Evolutionary conservation across 2,329 filamentous ascomycete species (phyloP).

Genomic region (Orbilia brochopaga): DNA sequence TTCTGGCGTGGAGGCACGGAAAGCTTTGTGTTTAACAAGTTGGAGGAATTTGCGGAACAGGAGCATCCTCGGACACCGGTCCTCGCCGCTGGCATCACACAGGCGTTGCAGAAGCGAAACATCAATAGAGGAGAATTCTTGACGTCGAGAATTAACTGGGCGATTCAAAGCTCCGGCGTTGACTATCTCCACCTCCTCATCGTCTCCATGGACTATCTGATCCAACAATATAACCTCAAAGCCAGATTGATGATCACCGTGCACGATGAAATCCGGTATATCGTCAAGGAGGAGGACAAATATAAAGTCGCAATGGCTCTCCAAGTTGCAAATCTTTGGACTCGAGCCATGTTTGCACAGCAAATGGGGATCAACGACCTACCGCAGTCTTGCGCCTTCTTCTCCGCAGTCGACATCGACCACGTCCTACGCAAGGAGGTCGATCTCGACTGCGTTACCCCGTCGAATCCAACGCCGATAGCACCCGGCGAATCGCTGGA

Average conservation of each 20-base stretch:
- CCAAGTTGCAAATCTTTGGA: slow-evolving; percentile 95
- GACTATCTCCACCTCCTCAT: slow-evolving; percentile 96
- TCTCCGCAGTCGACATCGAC: slow-evolving; percentile 93
- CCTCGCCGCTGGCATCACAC: slow-evolving; percentile 91
- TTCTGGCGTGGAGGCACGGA: slow-evolving; percentile 98
- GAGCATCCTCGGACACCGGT: slow-evolving; percentile 89
- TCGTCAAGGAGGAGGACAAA: slow-evolving; percentile 82
- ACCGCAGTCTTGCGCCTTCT: slow-evolving; percentile 92
- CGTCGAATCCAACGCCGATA: slow-evolving; percentile 79
- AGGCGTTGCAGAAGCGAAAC: slow-evolving; percentile 86
- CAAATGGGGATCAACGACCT: slow-evolving; percentile 96
- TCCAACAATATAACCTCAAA: slow-evolving; percentile 79
- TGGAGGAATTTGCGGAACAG: slow-evolving; percentile 97
- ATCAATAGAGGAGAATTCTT: slow-evolving; percentile 90
- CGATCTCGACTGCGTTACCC: slow-evolving; percentile 95
- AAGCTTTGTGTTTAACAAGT: slow-evolving; percentile 96
- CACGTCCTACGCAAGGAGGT: slow-evolving; percentile 97
- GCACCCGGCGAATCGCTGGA: slow-evolving; percentile 85
- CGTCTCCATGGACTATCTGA: slow-evolving; percentile 91
- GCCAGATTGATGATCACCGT: slow-evolving; percentile 91
- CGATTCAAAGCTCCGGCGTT: slow-evolving; percentile 94
- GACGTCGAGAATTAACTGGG: slow-evolving; percentile 98
- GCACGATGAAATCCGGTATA: slow-evolving; percentile 95
- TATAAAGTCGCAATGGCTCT: slow-evolving; percentile 91
- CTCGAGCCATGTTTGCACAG: slow-evolving; percentile 93